A percentile compares a stretch with the other conserved stretches of the same genome.
Evolutionary conservation across 1,284 basidiomycete species (phyloP).

Genomic region (Ustilago shanxiensis): DNA sequence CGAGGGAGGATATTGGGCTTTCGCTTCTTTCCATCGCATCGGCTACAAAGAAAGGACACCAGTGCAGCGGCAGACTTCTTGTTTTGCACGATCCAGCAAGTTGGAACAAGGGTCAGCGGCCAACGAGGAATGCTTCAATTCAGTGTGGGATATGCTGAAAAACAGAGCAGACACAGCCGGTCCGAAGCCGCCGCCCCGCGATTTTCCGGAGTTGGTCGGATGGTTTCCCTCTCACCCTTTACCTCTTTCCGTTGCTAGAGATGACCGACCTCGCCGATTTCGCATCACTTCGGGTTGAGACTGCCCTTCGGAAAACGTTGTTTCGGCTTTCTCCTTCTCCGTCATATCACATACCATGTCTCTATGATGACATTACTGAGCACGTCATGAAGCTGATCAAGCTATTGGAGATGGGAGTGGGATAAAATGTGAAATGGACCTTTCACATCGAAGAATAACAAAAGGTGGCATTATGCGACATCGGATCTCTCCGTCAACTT

Average conservation of each 20-base stretch:
- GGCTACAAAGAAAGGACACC: not conserved
- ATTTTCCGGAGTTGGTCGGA: conserved; percentile 14
- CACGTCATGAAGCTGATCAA: not conserved
- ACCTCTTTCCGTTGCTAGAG: not conserved
- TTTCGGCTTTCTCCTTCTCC: no score
- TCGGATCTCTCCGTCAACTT: conserved; percentile 17
- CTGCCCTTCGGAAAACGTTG: no score
- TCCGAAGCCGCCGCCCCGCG: conserved; percentile 25
- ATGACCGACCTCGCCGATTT: conserved; percentile 3
- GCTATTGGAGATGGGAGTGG: not conserved
- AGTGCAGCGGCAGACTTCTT: not conserved
- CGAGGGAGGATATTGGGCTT: not conserved
- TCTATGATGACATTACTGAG: not conserved
- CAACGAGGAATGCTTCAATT: not conserved
- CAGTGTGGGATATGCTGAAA: no score
- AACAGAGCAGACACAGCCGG: conserved; percentile 10
- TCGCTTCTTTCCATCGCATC: not conserved
- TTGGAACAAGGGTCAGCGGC: not conserved
- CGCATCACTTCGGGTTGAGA: not conserved
- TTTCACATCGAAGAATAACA: not conserved
- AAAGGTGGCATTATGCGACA: conserved; percentile 12
- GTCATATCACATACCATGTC: not conserved
- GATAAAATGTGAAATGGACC: conserved; percentile 1
- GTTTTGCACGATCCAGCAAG: not conserved
- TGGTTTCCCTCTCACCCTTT: conserved; percentile 4